phyloP scores from a whole-genome alignment of 176 grass and related monocot species.

The Oryza coarctata region DNA sequence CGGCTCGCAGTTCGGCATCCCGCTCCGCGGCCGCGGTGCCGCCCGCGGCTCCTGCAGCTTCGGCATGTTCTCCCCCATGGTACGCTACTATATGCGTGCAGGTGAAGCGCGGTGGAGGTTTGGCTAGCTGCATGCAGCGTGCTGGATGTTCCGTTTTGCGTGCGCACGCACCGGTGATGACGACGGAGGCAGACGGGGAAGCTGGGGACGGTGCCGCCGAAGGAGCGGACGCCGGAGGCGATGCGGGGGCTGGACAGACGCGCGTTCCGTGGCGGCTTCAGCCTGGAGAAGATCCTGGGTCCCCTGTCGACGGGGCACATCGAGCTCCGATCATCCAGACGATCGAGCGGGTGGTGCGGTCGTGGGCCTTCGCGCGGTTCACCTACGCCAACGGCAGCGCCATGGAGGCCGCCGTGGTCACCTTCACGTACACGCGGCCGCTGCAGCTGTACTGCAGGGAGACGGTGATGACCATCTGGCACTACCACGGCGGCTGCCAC shows the following conservation, averaged over 20 bases:
- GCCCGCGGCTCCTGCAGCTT: slow-evolving; percentile 29
- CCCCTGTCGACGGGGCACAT: slow-evolving; percentile 59
- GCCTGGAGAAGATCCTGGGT: slow-evolving; percentile 68
- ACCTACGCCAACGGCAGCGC: slow-evolving; percentile 38
- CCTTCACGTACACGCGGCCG: slow-evolving; percentile 33
- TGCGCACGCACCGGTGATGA: not conserved
- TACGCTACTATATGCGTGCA: slow-evolving; percentile 21
- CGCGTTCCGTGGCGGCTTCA: slow-evolving; percentile 65
- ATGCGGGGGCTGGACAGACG: slow-evolving; percentile 18
- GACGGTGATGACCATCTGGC: slow-evolving; percentile 83
- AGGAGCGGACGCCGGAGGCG: slow-evolving; percentile 42
- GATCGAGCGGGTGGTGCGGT: slow-evolving; percentile 51
- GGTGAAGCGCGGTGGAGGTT: too few species aligned
- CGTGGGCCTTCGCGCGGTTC: slow-evolving; percentile 47
- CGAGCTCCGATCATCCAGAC: slow-evolving; percentile 53
- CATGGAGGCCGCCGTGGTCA: slow-evolving; percentile 36
- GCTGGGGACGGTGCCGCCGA: slow-evolving; percentile 45
- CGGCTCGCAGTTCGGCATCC: slow-evolving; percentile 67
- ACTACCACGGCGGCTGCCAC: slow-evolving; percentile 78
- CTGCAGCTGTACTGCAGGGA: slow-evolving; percentile 61
- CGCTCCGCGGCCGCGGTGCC: not conserved
- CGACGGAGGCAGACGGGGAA: slow-evolving; percentile 37
- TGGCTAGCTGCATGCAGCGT: not conserved
- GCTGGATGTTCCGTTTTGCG: not conserved
- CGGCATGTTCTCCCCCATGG: slow-evolving; percentile 76